Conservation (phyloP, 768 basidiomycete species). For the Russula dissimulans region DNA sequence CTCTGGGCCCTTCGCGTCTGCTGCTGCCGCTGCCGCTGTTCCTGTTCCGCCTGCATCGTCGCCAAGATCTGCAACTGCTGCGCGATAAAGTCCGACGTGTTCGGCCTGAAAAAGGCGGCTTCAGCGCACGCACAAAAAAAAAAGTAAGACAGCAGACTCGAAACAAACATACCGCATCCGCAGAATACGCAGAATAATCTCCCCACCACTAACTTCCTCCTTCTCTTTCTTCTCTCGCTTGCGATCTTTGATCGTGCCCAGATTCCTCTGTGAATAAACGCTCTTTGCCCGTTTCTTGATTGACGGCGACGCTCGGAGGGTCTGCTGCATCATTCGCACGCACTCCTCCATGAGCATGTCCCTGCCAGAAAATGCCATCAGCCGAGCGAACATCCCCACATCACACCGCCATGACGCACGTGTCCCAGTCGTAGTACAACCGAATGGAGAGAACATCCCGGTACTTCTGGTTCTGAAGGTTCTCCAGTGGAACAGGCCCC, state of each 20-base stretch:
- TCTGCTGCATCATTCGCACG: slow-evolving; percentile 90
- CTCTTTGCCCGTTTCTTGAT: slow-evolving; percentile 88
- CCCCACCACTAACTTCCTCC: slow-evolving; percentile 63
- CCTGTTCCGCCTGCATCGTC: slow-evolving; percentile 76
- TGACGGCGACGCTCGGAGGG: slow-evolving; percentile 60
- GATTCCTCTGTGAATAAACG: slow-evolving; percentile 84
- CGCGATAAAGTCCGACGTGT: slow-evolving; percentile 77
- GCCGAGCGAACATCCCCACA: slow-evolving; percentile 1
- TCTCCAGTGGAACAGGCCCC: slow-evolving; percentile 77
- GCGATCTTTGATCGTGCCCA: slow-evolving; percentile 90
- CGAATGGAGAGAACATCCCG: slow-evolving; percentile 84
- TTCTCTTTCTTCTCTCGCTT: slow-evolving; percentile 88
- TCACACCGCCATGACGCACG: slow-evolving; percentile 39
- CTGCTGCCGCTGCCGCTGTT: slow-evolving; percentile 54
- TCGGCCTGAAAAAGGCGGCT: slow-evolving; percentile 38
- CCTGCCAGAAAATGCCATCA: slow-evolving; percentile 30
- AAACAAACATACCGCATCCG: slow-evolving; percentile 71
- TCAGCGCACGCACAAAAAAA: background rate
- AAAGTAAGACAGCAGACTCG: background rate
- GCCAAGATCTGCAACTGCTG: slow-evolving; percentile 79
- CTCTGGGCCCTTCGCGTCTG: slow-evolving; percentile 53
- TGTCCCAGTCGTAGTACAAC: slow-evolving; percentile 94
- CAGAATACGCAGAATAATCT: slow-evolving; percentile 90
- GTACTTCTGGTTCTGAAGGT: slow-evolving; percentile 90
- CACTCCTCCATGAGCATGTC: slow-evolving; percentile 91